Conservation (phyloP, 2,329 filamentous ascomycete genomes). For the Ambrosiella xylebori region DNA sequence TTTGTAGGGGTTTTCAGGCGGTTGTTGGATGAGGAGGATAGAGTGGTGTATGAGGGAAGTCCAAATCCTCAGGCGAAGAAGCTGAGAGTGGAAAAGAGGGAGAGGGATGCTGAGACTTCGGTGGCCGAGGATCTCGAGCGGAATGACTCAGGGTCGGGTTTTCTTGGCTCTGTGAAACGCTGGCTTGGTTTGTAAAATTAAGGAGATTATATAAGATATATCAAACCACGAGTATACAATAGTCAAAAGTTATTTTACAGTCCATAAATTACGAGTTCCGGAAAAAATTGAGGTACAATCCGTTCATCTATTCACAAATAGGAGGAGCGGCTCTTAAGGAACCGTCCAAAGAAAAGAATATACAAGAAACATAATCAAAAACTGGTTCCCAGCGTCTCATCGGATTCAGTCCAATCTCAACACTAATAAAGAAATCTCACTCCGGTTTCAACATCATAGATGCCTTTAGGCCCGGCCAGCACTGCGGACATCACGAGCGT, state of each 20-base stretch:
- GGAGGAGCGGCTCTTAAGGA: background rate
- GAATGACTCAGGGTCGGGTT: no score
- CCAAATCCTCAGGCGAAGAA: background rate
- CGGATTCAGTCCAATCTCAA: background rate
- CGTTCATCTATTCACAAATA: background rate
- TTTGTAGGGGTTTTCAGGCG: slow-evolving; percentile 25
- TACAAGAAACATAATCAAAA: no score
- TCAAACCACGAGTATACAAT: background rate
- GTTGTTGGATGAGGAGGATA: slow-evolving; percentile 15
- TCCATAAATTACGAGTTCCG: background rate
- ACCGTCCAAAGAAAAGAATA: background rate
- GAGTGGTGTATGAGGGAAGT: slow-evolving; percentile 6
- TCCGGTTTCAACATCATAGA: background rate
- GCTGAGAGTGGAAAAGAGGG: background rate
- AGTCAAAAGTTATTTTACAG: background rate
- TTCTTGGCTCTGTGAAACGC: background rate
- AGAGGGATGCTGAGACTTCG: background rate
- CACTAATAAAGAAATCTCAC: background rate
- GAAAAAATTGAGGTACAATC: background rate
- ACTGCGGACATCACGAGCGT: slow-evolving; percentile 1
- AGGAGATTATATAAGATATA: background rate
- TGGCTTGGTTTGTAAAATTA: background rate
- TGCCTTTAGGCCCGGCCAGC: background rate
- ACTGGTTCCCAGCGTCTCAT: no score
- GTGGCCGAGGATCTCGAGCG: background rate